Conservation (phyloP, 345 rosid genomes). For the Firmiana major region DNA sequence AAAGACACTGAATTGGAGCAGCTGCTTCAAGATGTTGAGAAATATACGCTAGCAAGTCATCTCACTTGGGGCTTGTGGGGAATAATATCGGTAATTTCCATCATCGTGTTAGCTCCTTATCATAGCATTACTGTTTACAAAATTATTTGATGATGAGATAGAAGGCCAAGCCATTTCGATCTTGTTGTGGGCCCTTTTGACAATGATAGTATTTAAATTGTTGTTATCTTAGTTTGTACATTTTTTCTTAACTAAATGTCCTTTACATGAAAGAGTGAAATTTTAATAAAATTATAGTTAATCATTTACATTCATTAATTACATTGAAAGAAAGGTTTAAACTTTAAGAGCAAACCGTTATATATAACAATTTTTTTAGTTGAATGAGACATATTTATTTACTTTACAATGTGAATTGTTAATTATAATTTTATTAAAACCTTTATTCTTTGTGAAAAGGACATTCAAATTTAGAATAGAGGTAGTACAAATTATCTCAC, state of each 20-base stretch:
- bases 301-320: not conserved
- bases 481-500: not conserved
- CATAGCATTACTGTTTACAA: not conserved
- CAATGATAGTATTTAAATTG: not conserved
- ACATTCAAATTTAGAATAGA: not conserved
- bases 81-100: constrained; percentile 45
- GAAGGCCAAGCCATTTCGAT: not conserved
- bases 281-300: not conserved
- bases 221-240: not conserved
- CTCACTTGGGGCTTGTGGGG: constrained; percentile 75
- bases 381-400: not conserved
- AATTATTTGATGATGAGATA: constrained; percentile 1
- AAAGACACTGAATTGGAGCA: constrained; percentile 34
- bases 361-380: not conserved
- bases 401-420: not conserved
- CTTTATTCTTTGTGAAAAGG: not conserved
- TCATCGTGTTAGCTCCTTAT: constrained; percentile 1
- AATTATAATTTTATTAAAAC: not conserved
- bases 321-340: not conserved
- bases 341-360: not conserved
- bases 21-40: constrained; percentile 44
- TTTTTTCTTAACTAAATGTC: not conserved
- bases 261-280: not conserved
- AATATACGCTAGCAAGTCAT: constrained; percentile 58
- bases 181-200: not conserved